Evolutionary conservation across 2,329 filamentous ascomycete species (phyloP).

Genomic region (Dichotomopilus funicola): DNA sequence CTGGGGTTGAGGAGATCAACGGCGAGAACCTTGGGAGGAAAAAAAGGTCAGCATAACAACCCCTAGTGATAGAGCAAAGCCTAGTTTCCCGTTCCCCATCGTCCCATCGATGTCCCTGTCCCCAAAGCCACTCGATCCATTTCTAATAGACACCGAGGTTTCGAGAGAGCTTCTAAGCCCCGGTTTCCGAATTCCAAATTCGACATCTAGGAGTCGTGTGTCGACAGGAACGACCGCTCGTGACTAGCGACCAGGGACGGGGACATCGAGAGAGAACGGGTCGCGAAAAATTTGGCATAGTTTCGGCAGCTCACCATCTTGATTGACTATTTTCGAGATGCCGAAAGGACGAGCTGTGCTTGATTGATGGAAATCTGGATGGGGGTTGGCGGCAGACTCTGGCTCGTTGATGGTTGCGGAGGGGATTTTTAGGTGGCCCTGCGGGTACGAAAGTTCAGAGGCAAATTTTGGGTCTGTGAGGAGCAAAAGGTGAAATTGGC

Average conservation of each 20-base stretch:
- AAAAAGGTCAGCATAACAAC: conserved; percentile 41
- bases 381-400: conserved; percentile 43
- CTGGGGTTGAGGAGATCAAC: conserved; percentile 99
- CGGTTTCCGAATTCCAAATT: conserved; percentile 4
- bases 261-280: conserved; percentile 12
- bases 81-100: neutral
- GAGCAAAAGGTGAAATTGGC: conserved; percentile 31
- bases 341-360: conserved; percentile 39
- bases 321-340: conserved; percentile 46
- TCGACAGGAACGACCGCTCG: conserved; percentile 5
- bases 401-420: conserved; percentile 43
- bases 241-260: conserved; percentile 1
- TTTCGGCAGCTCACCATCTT: conserved; percentile 57
- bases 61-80: conserved; percentile 3
- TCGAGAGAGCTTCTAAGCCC: neutral
- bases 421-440: conserved; percentile 29
- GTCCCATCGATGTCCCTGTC: conserved; percentile 4
- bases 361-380: conserved; percentile 48
- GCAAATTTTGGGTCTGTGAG: conserved; percentile 28
- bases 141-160: neutral
- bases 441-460: conserved; percentile 43
- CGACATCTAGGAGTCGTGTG: neutral
- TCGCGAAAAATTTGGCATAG: conserved; percentile 17
- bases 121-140: neutral
- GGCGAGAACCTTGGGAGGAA: conserved; percentile 79